A percentile compares a stretch with the other conserved stretches of the same genome.
Evolutionary conservation across 148 eudicot genomes (phyloP).

Genomic region (Diospyros kaki): DNA sequence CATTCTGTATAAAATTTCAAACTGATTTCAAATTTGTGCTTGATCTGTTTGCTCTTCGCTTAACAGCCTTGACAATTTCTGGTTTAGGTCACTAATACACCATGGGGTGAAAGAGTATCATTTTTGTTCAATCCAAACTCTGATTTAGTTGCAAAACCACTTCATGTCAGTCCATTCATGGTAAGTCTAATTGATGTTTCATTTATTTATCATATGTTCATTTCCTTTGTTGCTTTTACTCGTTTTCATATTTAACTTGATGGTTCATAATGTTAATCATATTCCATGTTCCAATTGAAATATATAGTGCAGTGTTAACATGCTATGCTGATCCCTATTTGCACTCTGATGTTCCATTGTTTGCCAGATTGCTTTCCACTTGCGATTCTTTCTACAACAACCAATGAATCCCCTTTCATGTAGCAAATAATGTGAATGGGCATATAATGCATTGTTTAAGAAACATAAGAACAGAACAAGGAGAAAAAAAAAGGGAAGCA

Average conservation of each 20-base stretch:
- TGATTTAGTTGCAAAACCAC: conserved; percentile 73
- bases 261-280: no score
- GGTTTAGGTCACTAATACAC: conserved; percentile 89
- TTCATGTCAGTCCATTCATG: conserved; percentile 98
- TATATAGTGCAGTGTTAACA: background rate
- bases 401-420: background rate
- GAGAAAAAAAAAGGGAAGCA: no score
- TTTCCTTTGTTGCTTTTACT: background rate
- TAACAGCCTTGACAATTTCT: conserved; percentile 9
- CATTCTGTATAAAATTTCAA: background rate
- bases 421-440: background rate
- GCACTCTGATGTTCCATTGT: background rate
- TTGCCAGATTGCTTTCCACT: background rate
- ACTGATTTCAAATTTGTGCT: background rate
- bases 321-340: background rate
- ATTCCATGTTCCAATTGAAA: no score
- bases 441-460: background rate
- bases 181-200: conserved; percentile 33
- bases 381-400: background rate
- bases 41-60: conserved; percentile 2
- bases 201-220: background rate
- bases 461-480: background rate
- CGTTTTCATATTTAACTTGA: no score
- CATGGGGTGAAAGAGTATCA: conserved; percentile 91
- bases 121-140: conserved; percentile 68